phyloP scores from a whole-genome alignment of 306 rosid species.

The Cucumis hystrix region DNA sequence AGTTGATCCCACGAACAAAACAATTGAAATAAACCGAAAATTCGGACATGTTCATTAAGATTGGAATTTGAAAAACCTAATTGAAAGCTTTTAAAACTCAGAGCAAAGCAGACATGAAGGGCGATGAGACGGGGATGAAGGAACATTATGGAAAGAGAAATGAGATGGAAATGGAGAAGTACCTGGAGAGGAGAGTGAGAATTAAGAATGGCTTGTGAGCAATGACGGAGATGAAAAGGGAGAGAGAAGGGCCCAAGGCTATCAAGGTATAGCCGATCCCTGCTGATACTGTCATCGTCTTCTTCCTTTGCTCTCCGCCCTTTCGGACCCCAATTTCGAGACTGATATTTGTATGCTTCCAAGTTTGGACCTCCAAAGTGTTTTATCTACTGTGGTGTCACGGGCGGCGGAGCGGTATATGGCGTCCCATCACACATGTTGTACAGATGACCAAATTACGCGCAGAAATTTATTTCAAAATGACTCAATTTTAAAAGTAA shows the following conservation, averaged over 20 bases:
- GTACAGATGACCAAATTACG: too few species aligned
- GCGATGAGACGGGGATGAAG: not conserved
- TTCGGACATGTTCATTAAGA: not conserved
- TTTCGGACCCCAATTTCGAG: not conserved
- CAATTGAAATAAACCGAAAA: not conserved
- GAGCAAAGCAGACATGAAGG: not conserved
- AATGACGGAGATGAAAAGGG: constrained; percentile 71
- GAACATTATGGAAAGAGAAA: not conserved
- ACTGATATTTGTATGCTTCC: not conserved
- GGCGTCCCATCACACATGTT: too few species aligned
- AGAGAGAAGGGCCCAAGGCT: constrained; percentile 80
- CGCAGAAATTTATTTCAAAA: too few species aligned
- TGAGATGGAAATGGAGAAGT: not conserved
- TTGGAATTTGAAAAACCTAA: not conserved
- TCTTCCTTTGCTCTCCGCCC: not conserved
- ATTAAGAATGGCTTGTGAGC: constrained; percentile 80
- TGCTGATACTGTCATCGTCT: constrained; percentile 27
- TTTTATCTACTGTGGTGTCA: too few species aligned
- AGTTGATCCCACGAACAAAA: not conserved
- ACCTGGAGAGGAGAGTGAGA: constrained; percentile 89
- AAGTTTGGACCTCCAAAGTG: too few species aligned
- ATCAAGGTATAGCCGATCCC: constrained; percentile 81
- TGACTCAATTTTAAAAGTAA: too few species aligned
- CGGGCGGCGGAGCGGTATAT: too few species aligned
- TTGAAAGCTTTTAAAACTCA: not conserved